Evolutionary conservation across 2,329 filamentous ascomycete genomes (phyloP), one percentile per base, ranked within the genome.

Genomic region (Chaetothyriales sp.): DNA sequence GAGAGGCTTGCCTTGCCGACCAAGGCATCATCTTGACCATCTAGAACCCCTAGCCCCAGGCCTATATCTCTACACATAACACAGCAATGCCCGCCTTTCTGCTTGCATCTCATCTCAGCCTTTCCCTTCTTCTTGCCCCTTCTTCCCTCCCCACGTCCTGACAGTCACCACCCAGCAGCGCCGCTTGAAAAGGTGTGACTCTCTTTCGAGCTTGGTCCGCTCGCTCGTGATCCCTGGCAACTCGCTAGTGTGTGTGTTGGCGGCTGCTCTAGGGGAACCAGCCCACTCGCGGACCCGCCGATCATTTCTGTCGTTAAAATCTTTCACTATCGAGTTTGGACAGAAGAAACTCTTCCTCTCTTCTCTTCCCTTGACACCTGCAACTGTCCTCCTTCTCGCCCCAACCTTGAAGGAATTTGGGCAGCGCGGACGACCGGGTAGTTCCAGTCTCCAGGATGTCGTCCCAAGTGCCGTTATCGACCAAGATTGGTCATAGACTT

Each of bases 401-500:
- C 15, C 33, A 10, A 15, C 13, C 10, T 40, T 40, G 2, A 40
- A 40, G 10, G 29, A 2, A 10, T 40, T 40, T 25, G 22, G 22
- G 22, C 3, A 6, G 3, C 3, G 22, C 22, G 6, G 3, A 25
- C 22, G 33, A 40, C 4, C 15, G 2, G 33, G 33, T 5, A 5
- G 33, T 15, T 1, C 15, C 33, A 40, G 33, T 4, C 33, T 40
- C 15, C 33, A 15, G 13, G 5, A 40, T 40, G 33, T 10, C 33
- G 33, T 40, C 33, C 33, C 10, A 59, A 58, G 48, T 53, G 43
- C 54, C 59, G 9, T 61, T 64, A 33, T 60, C 63, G 28, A 77
- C 76, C 60, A 82, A 83, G 66, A 60, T 85, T 58, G 85, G 87
- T 68, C 83, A 83, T 63, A 72, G 74, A 61, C 67, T 94, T 66